Percentiles rank a stretch among this genome's conserved stretches.
Evolutionary conservation across 2,329 filamentous ascomycete species (phyloP).

Genomic region (Trichophyton simii): DNA sequence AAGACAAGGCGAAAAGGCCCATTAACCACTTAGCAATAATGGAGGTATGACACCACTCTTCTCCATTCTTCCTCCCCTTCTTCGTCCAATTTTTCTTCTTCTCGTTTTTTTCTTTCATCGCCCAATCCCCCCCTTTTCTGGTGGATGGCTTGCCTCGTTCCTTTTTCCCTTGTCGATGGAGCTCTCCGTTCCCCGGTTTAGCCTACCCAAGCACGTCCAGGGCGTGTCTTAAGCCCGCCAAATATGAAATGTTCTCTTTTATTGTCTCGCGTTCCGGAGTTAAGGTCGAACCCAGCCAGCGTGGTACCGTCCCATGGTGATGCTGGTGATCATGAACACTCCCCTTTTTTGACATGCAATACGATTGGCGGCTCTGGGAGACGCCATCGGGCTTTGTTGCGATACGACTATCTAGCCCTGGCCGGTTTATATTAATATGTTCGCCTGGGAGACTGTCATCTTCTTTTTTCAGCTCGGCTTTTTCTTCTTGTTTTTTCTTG

Average conservation of each 20-base stretch:
- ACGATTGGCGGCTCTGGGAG: not conserved
- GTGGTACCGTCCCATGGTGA: not conserved
- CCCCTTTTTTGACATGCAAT: not conserved
- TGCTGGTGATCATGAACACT: not conserved
- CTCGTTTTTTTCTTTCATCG: constrained; percentile 5
- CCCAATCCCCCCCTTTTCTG: not conserved
- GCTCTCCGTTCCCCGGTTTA: not conserved
- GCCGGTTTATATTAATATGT: not conserved
- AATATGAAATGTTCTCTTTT: constrained; percentile 5
- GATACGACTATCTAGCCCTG: not conserved
- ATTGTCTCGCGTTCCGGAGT: not conserved
- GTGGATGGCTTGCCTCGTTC: not conserved
- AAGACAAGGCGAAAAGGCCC: not conserved
- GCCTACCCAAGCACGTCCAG: not conserved
- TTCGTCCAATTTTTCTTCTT: not conserved
- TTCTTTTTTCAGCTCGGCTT: not conserved
- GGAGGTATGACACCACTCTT: constrained; percentile 15
- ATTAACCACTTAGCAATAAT: constrained; percentile 8
- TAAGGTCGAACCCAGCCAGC: not conserved
- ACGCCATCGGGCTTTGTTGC: not conserved
- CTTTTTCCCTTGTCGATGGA: not conserved
- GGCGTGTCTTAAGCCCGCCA: not conserved
- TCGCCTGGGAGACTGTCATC: not conserved
- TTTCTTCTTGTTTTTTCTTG: not conserved
- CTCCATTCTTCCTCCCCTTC: not conserved